These are phyloP conservation scores for Hordeum vulgare DNA, from an alignment of 176 grass and related monocot genomes.

Conservation along the genomic window MorexV3_pseudomolecules_assembly NC_058518.1:148342477-148342976, in stretches of 20 bases:
- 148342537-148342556: slow-evolving; percentile 3
- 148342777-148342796: background rate
- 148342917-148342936: background rate
- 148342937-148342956: too few relatives aligned
- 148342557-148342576: background rate
- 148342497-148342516: slow-evolving; percentile 40
- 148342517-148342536: slow-evolving; percentile 16
- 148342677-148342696: background rate
- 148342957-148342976: too few relatives aligned
- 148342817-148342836: background rate
- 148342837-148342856: background rate
- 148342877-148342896: background rate
- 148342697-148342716: background rate
- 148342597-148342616: slow-evolving; percentile 3
- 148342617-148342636: slow-evolving; percentile 1
- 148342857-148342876: background rate
- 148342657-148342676: background rate
- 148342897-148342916: background rate
- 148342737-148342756: background rate
- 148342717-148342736: background rate
- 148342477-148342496: slow-evolving; percentile 45
- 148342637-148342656: background rate
- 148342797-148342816: slow-evolving; percentile 1
- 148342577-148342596: slow-evolving; percentile 4
- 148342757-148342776: background rate